Evolutionary conservation across 495 filamentous ascomycete species (phyloP), one percentile per base, ranked within the genome.

Genomic region (Aspergillus homomorphus): DNA sequence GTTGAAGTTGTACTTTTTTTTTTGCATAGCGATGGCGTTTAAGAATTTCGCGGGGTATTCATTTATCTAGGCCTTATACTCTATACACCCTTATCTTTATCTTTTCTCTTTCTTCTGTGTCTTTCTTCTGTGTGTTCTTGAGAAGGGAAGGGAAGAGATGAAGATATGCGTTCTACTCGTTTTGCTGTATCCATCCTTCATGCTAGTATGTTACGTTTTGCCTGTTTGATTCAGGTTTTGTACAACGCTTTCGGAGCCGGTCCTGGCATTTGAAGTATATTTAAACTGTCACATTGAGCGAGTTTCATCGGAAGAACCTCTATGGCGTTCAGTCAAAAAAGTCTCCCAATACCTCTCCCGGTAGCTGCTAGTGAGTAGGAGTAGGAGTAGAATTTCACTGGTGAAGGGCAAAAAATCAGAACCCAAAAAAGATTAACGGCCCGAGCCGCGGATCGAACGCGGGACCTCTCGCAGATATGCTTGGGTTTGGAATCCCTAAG

Each of bases 11-110:
- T 38, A 2, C 15, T 2, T 38, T 38, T 2, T 38, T 38, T 69
- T 65, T 63, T 69, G 75, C 75, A 77, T 77, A 77, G 75, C 75
- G 73, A 72, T 60, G 75, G 75, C 68, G 75, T 77, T 73, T 67
- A 52, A 26, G 24, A 20, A 51, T 55, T 62, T 49, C 53, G 26
- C 56, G 21, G 45, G 60, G 56, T 56, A 30, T 65, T 44, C 51
- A 48, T 58, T 46, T n/a, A n/a, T n/a, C 30, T 56, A 51, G 60
- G 30, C 59, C 15, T n/a, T 45, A 51, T 41, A 22, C 24, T 51
- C 51, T 43, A 20, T 49, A 28, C 33, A 45, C 41, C 15, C 26
- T 53, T 20, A 42, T 19, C 49, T 48, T 48, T 43, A 12, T 24
- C 41, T 15, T 14, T 52, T 45, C 18, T 33, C 42, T 45, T 38